A percentile compares a stretch with the other conserved stretches of the same genome.
Conservation (phyloP, 169 alveolate genomes). For the Eimeria zaria region DNA sequence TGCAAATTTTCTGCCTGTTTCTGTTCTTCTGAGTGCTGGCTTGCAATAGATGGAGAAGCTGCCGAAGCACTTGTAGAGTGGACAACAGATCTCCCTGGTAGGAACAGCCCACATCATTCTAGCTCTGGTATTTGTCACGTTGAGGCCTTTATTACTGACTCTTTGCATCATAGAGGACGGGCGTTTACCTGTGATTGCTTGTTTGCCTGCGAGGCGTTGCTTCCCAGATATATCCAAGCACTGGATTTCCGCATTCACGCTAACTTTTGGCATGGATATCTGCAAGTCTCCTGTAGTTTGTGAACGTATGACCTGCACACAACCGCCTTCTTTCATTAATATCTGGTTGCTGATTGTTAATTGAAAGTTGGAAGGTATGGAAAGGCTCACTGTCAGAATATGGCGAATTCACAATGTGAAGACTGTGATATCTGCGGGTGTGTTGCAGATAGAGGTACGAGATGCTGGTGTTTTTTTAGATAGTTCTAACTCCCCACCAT, state of each 20-base stretch:
- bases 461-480: neutral
- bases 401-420: neutral
- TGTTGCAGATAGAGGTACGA: neutral
- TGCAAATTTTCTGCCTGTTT: neutral
- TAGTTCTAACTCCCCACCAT: neutral
- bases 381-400: neutral
- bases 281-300: constrained; percentile 68
- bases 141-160: too few relatives aligned
- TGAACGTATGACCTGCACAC: constrained; percentile 32
- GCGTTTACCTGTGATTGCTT: neutral
- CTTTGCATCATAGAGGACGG: neutral
- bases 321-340: neutral
- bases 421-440: neutral
- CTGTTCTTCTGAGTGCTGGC: neutral
- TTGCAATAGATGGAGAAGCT: neutral
- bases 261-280: constrained; percentile 41
- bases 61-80: neutral
- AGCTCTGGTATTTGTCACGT: neutral
- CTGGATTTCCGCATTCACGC: neutral
- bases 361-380: too few relatives aligned
- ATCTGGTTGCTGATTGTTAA: neutral
- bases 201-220: neutral
- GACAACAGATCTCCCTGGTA: neutral
- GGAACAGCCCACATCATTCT: neutral
- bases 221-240: neutral